A percentile compares a stretch with the other conserved stretches of the same genome.
Conservation (phyloP, 139 green algal species). For the Yamagishiella unicocca region DNA sequence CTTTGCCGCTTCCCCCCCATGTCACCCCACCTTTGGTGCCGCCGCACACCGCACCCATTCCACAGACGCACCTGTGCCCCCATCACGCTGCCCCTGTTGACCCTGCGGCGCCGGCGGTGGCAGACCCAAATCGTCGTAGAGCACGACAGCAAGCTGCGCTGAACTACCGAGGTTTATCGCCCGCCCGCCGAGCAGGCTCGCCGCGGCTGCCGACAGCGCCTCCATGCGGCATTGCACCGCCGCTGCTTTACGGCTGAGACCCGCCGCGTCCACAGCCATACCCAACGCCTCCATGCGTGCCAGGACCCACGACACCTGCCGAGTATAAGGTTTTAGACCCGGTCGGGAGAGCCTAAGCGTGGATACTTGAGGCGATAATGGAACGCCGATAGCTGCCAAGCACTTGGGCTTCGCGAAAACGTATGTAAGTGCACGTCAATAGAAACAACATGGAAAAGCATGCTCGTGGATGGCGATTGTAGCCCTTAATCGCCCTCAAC, state of each 20-base stretch:
- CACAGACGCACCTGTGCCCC: not conserved
- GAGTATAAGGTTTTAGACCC: too few relatives aligned
- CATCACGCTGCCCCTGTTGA: constrained; percentile 18
- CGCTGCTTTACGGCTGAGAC: not conserved
- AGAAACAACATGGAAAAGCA: too few relatives aligned
- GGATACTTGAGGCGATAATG: not conserved
- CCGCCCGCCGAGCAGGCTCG: constrained; percentile 37
- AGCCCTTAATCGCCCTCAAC: too few relatives aligned
- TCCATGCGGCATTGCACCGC: not conserved
- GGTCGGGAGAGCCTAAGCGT: not conserved
- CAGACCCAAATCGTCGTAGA: constrained; percentile 71
- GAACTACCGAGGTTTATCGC: constrained; percentile 70
- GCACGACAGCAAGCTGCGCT: constrained; percentile 64
- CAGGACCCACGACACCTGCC: constrained; percentile 26
- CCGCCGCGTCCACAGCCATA: constrained; percentile 33
- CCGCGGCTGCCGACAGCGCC: not conserved
- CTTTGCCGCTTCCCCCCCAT: too few relatives aligned
- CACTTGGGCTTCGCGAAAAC: not conserved
- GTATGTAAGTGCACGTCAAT: too few relatives aligned
- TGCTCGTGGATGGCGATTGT: too few relatives aligned
- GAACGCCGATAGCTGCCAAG: not conserved
- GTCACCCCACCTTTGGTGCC: too few relatives aligned
- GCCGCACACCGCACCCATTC: too few relatives aligned
- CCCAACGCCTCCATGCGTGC: constrained; percentile 53
- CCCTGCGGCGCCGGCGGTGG: constrained; percentile 23